A percentile compares a stretch with the other conserved stretches of the same genome.
These are phyloP conservation scores for Macrophomina pseudophaseolina DNA, from an alignment of 2,329 filamentous ascomycete species.

Conservation along the genomic window DNA sequence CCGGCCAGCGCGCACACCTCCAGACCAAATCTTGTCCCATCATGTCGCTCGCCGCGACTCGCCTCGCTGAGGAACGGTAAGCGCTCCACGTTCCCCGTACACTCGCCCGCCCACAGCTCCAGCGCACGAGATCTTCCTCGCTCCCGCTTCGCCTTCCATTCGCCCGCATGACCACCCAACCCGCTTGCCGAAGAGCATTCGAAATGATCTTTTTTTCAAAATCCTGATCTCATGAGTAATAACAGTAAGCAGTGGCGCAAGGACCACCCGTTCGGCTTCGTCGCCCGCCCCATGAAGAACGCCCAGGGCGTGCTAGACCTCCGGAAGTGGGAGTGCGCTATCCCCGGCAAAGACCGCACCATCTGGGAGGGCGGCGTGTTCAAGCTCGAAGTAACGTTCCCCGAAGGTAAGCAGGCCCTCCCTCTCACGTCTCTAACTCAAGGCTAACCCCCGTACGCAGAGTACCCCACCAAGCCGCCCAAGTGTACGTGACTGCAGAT, in stretches of 20 bases:
- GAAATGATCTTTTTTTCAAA: not conserved
- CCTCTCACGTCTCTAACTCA: not conserved
- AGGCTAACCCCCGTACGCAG: conserved; percentile 52
- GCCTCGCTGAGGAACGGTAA: conserved; percentile 65
- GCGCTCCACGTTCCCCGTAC: conserved; percentile 9
- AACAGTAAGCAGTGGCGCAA: conserved; percentile 92
- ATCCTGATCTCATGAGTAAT: conserved; percentile 32
- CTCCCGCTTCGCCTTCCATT: not conserved
- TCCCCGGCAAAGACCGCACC: conserved; percentile 95
- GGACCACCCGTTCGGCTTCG: conserved; percentile 98
- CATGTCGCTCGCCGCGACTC: conserved; percentile 89
- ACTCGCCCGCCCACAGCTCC: not conserved
- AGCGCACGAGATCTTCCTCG: not conserved
- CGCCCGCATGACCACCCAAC: not conserved
- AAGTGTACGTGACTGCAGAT: conserved; percentile 72
- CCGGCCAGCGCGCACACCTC: not conserved
- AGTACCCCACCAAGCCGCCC: conserved; percentile 97
- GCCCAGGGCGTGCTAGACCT: conserved; percentile 83
- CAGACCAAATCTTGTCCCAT: conserved; percentile 27
- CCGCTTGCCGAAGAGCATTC: not conserved
- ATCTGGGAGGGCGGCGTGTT: conserved; percentile 98
- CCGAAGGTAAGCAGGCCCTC: conserved; percentile 69
- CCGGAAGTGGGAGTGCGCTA: conserved; percentile 95
- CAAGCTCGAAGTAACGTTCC: conserved; percentile 90
- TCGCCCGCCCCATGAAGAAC: conserved; percentile 83